These are phyloP conservation scores for Neophaeococcomyces aloes DNA, from an alignment of 2,329 filamentous ascomycete genomes.

Conservation along the genomic window DNA sequence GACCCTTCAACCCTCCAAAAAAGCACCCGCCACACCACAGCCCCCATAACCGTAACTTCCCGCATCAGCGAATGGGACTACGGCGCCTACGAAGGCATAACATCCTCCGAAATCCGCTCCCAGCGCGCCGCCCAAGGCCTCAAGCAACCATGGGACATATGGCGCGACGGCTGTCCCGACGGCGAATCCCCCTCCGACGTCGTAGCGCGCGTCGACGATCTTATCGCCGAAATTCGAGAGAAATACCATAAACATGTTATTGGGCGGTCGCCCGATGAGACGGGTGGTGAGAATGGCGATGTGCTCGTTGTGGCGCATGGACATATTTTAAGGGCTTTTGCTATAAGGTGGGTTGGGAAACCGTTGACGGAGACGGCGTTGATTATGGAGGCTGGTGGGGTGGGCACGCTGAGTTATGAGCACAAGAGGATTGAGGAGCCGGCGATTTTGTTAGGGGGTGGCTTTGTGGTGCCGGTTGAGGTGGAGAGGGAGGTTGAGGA, in stretches of 20 bases:
- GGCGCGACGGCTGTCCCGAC: conserved; percentile 75
- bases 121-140: conserved; percentile 46
- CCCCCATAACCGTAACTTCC: conserved; percentile 56
- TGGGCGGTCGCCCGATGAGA: conserved; percentile 39
- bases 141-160: conserved; percentile 64
- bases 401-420: conserved; percentile 74
- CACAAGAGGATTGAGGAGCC: conserved; percentile 69
- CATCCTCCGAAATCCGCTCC: conserved; percentile 56
- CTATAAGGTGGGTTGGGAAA: conserved; percentile 73
- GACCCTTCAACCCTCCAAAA: conserved; percentile 25
- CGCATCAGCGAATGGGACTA: conserved; percentile 81
- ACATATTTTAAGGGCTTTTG: conserved; percentile 78
- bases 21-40: conserved; percentile 41
- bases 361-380: conserved; percentile 64
- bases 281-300: conserved; percentile 42
- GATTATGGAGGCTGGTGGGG: conserved; percentile 78
- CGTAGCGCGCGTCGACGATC: conserved; percentile 57
- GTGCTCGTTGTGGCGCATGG: conserved; percentile 79
- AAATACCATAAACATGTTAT: conserved; percentile 56
- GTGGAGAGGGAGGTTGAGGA: conserved; percentile 7
- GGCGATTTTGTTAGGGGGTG: conserved; percentile 65
- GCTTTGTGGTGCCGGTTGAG: conserved; percentile 43
- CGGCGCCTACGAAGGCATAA: conserved; percentile 75
- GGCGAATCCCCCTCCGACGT: conserved; percentile 74
- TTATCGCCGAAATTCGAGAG: conserved; percentile 64